Percentiles rank a stretch among this genome's conserved stretches.
Conservation (phyloP, 208 protist species). For the Zelonia costaricensis region DNA sequence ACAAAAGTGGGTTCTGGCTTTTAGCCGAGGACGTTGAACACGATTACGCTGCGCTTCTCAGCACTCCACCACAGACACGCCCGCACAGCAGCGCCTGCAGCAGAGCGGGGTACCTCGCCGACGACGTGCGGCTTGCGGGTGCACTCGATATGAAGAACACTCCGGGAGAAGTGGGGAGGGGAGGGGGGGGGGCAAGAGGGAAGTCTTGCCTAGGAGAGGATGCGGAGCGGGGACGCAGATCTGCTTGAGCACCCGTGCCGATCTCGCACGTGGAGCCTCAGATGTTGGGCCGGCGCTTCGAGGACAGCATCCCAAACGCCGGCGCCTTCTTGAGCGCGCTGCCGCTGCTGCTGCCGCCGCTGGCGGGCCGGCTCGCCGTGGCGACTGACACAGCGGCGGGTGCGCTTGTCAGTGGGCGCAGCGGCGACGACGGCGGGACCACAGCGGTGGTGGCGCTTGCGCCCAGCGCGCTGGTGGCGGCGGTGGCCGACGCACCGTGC, state of each 20-base stretch:
- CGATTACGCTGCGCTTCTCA: too few relatives aligned
- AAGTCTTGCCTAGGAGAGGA: not conserved
- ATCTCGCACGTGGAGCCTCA: too few relatives aligned
- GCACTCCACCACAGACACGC: too few relatives aligned
- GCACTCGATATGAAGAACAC: too few relatives aligned
- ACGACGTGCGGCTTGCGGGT: too few relatives aligned
- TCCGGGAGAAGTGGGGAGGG: too few relatives aligned
- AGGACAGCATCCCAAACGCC: constrained; percentile 7
- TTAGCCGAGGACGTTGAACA: too few relatives aligned
- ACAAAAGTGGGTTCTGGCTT: too few relatives aligned
- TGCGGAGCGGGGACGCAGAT: too few relatives aligned
- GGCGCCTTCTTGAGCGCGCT: not conserved
- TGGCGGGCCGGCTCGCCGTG: not conserved
- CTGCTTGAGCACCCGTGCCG: too few relatives aligned
- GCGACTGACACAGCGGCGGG: not conserved
- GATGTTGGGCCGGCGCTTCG: constrained; percentile 35
- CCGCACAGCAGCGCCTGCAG: too few relatives aligned
- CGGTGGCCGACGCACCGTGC: not conserved
- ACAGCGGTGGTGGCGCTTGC: not conserved
- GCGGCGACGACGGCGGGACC: not conserved
- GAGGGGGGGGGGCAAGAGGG: not conserved
- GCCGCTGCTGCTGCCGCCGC: not conserved
- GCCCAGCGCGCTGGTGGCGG: not conserved
- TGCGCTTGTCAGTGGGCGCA: not conserved
- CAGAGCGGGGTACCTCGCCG: too few relatives aligned